These are phyloP conservation scores for Myrica gale DNA, from an alignment of 306 rosid genomes.

Conservation along the genomic window DNA sequence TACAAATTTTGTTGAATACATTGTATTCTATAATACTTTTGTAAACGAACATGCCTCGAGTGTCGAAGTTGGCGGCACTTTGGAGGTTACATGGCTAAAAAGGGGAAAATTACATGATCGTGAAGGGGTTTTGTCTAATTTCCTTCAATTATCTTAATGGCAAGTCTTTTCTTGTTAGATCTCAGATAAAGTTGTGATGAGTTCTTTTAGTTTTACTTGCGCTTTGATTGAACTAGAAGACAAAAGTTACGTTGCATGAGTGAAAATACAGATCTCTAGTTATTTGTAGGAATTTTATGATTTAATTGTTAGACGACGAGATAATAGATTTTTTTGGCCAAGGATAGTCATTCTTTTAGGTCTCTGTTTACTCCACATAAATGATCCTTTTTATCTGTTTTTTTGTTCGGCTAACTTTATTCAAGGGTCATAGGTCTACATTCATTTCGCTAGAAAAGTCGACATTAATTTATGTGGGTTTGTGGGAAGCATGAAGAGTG, in stretches of 20 bases:
- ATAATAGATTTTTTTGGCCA: background rate
- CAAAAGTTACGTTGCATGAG: background rate
- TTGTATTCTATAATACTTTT: too few relatives aligned
- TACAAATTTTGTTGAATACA: too few relatives aligned
- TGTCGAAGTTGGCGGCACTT: too few relatives aligned
- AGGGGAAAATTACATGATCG: too few relatives aligned
- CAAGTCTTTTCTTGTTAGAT: background rate
- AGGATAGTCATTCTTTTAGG: background rate
- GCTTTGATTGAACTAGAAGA: background rate
- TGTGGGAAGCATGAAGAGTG: background rate
- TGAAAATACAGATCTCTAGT: background rate
- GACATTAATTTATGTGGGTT: background rate
- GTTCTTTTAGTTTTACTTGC: background rate
- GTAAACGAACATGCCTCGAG: too few relatives aligned
- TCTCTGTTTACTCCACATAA: background rate
- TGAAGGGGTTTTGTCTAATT: too few relatives aligned
- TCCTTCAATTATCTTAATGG: too few relatives aligned
- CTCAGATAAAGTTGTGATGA: background rate
- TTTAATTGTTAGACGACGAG: background rate
- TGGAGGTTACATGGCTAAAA: too few relatives aligned
- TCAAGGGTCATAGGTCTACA: background rate
- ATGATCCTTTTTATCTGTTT: too few relatives aligned
- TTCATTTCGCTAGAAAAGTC: background rate
- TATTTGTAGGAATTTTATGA: background rate
- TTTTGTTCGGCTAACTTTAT: too few relatives aligned